Percentiles rank a stretch among this genome's conserved stretches.
Evolutionary conservation across 2,329 filamentous ascomycete genomes (phyloP).

Genomic region (Clonostachys chloroleuca): DNA sequence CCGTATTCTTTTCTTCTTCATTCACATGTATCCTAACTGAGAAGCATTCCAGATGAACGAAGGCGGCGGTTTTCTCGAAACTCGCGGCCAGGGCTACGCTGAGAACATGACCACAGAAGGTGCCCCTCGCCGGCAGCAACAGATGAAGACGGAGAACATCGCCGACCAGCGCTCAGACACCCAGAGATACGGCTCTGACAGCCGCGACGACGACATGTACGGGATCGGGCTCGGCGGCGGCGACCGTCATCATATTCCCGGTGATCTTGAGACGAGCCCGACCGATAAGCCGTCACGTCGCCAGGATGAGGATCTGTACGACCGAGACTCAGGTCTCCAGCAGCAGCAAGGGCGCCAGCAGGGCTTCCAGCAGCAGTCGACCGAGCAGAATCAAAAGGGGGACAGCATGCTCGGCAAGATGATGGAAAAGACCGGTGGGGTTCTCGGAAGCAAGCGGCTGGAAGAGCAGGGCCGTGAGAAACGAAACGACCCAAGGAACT

Average conservation of each 20-base stretch:
- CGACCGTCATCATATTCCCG: background rate
- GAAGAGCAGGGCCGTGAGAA: constrained; percentile 44
- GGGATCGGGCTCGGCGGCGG: background rate
- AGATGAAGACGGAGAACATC: constrained; percentile 3
- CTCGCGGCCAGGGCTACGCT: background rate
- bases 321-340: background rate
- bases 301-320: too few relatives aligned
- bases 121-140: background rate
- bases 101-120: background rate
- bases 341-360: background rate
- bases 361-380: background rate
- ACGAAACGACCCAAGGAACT: constrained; percentile 24
- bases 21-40: too few relatives aligned
- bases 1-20: too few relatives aligned
- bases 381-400: constrained; percentile 10
- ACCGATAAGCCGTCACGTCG: too few relatives aligned
- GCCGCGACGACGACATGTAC: background rate
- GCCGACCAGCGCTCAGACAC: constrained; percentile 9
- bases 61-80: too few relatives aligned
- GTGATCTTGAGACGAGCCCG: too few relatives aligned
- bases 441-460: constrained; percentile 41
- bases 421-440: constrained; percentile 51
- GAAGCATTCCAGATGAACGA: too few relatives aligned
- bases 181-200: too few relatives aligned
- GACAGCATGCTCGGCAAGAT: constrained; percentile 51